Percentiles rank a stretch among this genome's conserved stretches.
Conservation (phyloP, 1,139 yeast species). For the Magnusiomyces suaveolens region DNA sequence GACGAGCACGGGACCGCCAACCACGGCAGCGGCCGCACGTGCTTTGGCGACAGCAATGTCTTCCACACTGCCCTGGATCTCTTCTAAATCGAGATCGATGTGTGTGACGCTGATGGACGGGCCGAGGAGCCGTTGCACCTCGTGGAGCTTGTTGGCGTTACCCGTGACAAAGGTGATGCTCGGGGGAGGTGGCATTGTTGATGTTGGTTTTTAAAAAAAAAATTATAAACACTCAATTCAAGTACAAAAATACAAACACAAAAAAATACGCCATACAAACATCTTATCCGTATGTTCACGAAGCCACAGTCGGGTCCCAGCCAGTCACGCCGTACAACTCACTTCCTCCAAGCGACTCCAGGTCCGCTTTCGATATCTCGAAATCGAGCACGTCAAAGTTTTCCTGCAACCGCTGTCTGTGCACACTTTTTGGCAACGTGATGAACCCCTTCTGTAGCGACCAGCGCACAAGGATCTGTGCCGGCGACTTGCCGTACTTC, state of each 20-base stretch:
- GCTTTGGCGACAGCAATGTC: slow-evolving; percentile 81
- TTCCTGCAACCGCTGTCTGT: slow-evolving; percentile 45
- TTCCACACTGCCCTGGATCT: slow-evolving; percentile 79
- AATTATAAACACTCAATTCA: not conserved
- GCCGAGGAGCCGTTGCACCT: slow-evolving; percentile 71
- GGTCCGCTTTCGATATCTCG: slow-evolving; percentile 37
- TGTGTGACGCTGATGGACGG: slow-evolving; percentile 38
- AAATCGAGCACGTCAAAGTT: slow-evolving; percentile 43
- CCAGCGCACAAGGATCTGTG: slow-evolving; percentile 64
- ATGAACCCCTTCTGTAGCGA: slow-evolving; percentile 55
- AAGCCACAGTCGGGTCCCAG: slow-evolving; percentile 16
- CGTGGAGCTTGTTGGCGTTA: slow-evolving; percentile 76
- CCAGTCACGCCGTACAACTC: slow-evolving; percentile 20
- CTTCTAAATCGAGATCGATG: slow-evolving; percentile 67
- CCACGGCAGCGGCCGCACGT: slow-evolving; percentile 53
- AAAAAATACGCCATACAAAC: not conserved
- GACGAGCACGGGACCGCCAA: slow-evolving; percentile 73
- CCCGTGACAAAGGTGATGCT: slow-evolving; percentile 44
- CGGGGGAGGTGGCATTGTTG: not conserved
- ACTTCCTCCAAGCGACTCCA: slow-evolving; percentile 27
- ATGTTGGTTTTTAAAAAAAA: too few species aligned
- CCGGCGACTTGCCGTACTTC: slow-evolving; percentile 44
- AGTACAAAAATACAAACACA: not conserved
- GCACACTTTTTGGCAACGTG: slow-evolving; percentile 62
- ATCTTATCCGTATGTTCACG: not conserved